Percentiles rank a stretch among this genome's conserved stretches.
phyloP scores from a whole-genome alignment of 352 stramenopile species.

The Globisporangium rhizosaccharum region DNA sequence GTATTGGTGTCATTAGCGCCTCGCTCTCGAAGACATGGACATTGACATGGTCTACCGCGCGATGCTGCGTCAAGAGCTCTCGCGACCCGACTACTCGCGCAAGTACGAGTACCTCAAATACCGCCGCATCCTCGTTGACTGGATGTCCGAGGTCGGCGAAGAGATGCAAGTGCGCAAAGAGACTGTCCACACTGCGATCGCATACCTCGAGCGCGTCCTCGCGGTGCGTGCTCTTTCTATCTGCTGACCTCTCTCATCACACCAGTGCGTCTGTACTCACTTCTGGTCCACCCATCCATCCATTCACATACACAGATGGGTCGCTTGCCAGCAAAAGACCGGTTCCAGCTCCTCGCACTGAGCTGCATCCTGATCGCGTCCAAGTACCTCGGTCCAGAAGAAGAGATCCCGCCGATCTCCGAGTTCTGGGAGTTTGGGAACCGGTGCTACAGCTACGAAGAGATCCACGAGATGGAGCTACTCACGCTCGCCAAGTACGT shows the following conservation, averaged over 20 bases:
- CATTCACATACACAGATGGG: slow-evolving; percentile 15
- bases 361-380: slow-evolving; percentile 74
- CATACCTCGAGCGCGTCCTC: slow-evolving; percentile 77
- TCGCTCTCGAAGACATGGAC: slow-evolving; percentile 74
- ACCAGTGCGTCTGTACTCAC: neutral
- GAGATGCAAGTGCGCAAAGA: slow-evolving; percentile 81
- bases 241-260: neutral
- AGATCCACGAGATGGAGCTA: slow-evolving; percentile 76
- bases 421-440: slow-evolving; percentile 87
- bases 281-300: neutral
- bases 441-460: slow-evolving; percentile 76
- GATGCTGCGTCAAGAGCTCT: slow-evolving; percentile 73
- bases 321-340: slow-evolving; percentile 59
- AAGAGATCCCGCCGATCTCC: slow-evolving; percentile 71
- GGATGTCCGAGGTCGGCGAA: slow-evolving; percentile 83
- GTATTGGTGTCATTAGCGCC: slow-evolving; percentile 25
- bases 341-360: slow-evolving; percentile 79
- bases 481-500: slow-evolving; percentile 45
- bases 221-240: slow-evolving; percentile 13
- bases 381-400: slow-evolving; percentile 77
- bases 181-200: slow-evolving; percentile 72
- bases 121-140: slow-evolving; percentile 76
- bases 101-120: slow-evolving; percentile 85
- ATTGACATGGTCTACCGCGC: slow-evolving; percentile 60
- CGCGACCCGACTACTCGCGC: slow-evolving; percentile 59